These are phyloP conservation scores for Nemania sp. DNA, from an alignment of 2,329 filamentous ascomycete species.

Conservation along the genomic window DNA sequence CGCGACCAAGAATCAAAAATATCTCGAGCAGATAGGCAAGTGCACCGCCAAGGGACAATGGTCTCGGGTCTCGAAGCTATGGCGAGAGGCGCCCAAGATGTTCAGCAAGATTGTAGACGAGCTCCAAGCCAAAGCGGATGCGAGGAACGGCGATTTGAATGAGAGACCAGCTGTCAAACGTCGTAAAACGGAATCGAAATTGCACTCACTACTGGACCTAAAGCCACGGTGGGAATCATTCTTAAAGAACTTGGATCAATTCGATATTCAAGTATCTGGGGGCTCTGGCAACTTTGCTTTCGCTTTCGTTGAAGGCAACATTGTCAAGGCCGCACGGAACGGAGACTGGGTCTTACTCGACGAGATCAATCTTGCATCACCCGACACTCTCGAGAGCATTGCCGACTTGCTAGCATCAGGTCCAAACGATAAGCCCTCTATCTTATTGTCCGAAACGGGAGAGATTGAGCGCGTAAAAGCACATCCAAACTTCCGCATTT, in stretches of 20 bases:
- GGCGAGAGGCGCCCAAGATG: constrained; percentile 87
- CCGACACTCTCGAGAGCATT: constrained; percentile 92
- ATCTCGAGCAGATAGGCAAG: constrained; percentile 79
- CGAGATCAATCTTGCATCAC: constrained; percentile 94
- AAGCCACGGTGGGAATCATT: constrained; percentile 80
- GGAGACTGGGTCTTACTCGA: constrained; percentile 97
- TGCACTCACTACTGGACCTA: constrained; percentile 63
- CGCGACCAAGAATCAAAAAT: constrained; percentile 82
- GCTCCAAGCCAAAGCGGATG: constrained; percentile 49
- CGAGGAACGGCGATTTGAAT: constrained; percentile 43
- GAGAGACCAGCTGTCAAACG: constrained; percentile 70
- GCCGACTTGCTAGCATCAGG: constrained; percentile 82
- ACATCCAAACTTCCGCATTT: constrained; percentile 91
- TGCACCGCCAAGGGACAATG: constrained; percentile 82
- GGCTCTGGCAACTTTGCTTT: constrained; percentile 82
- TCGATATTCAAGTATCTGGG: constrained; percentile 77
- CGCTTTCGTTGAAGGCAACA: constrained; percentile 92
- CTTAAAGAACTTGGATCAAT: constrained; percentile 70
- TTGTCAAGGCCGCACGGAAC: constrained; percentile 93
- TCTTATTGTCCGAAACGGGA: constrained; percentile 89
- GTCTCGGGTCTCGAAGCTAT: constrained; percentile 81
- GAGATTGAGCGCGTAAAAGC: constrained; percentile 88
- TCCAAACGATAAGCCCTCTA: constrained; percentile 71
- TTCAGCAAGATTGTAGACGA: constrained; percentile 71
- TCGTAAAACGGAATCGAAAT: constrained; percentile 66